Conservation (phyloP, 306 rosid species). For the Pyrus pyrifolia region DNA sequence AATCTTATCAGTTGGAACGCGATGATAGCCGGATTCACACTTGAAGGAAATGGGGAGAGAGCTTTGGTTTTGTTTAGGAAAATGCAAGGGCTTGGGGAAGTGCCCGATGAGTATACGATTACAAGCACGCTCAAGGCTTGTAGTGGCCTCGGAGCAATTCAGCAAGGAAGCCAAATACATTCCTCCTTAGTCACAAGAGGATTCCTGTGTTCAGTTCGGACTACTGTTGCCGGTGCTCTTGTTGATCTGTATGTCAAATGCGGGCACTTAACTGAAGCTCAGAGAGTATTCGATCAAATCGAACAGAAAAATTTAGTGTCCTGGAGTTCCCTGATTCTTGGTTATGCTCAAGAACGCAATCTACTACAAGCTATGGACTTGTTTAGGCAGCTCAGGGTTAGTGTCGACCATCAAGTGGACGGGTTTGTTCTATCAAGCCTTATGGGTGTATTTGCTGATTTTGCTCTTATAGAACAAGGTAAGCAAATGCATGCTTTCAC, state of each 20-base stretch:
- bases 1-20: conserved; percentile 59
- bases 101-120: conserved; percentile 49
- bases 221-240: conserved; percentile 44
- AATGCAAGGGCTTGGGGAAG: conserved; percentile 43
- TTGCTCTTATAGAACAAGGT: conserved; percentile 52
- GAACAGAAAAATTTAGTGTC: conserved; percentile 39
- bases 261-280: conserved; percentile 32
- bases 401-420: conserved; percentile 31
- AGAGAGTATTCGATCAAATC: conserved; percentile 43
- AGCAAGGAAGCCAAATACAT: conserved; percentile 52
- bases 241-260: conserved; percentile 58
- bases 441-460: conserved; percentile 54
- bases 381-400: conserved; percentile 47
- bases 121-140: conserved; percentile 56
- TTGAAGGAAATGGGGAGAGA: conserved; percentile 28
- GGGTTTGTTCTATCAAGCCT: conserved; percentile 55
- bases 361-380: conserved; percentile 41
- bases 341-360: conserved; percentile 55
- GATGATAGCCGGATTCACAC: conserved; percentile 50
- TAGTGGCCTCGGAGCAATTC: conserved; percentile 33
- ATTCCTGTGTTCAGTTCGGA: conserved; percentile 27
- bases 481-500: conserved; percentile 60
- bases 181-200: conserved; percentile 42
- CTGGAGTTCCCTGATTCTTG: conserved; percentile 55
- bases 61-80: conserved; percentile 40